Evolutionary conservation across 257 asterid genomes (phyloP), one percentile per base, ranked within the genome.

Genomic region (Nicotiana obtusifolia): DNA sequence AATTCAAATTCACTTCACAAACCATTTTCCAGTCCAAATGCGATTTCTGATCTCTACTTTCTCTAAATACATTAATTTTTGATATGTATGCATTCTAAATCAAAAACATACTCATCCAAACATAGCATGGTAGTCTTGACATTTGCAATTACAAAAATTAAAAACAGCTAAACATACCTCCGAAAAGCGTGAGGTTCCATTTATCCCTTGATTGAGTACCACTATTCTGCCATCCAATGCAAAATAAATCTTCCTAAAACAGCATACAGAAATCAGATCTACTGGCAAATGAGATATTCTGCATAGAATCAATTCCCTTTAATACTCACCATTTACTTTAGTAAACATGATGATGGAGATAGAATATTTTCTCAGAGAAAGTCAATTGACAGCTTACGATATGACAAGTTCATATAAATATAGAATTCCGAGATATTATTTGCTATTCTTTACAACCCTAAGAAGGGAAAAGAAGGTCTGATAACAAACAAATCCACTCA

Each of bases 171-270:
- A 71, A 67, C 87, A 65, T 84, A 95, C 99, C 99, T 91, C 99
- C 99, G 60, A 95, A 88, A 82, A 95, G 88, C 16, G 97, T 95
- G 61, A 91, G 85, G 82, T 95, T 95, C 89, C 60, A 86, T 84
- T 83, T 92, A 77, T 95, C 99, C 76, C 84, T 91, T 81, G 97
- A 85, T 82, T 86, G 91, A 78, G 83, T 62, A 66, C 93, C 94
- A 83, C 98, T 95, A 87, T 91, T 95, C 89, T 95, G 99, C 97
- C 98, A 95, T 82, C 99, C 99, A 82, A 95, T 88, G 83, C 99
- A 95, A 90, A 88, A 87, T 88, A 91, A 86, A 83, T 89, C 94
- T 83, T 95, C 99, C 99, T 95, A 91, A 77, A 85, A 59, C 75
- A 56, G 54, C 26, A 75, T 49, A 75, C 16, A 24, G 78, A 71